Evolutionary conservation across 768 basidiomycete species (phyloP).

Genomic region (Mycena rebaudengoi): DNA sequence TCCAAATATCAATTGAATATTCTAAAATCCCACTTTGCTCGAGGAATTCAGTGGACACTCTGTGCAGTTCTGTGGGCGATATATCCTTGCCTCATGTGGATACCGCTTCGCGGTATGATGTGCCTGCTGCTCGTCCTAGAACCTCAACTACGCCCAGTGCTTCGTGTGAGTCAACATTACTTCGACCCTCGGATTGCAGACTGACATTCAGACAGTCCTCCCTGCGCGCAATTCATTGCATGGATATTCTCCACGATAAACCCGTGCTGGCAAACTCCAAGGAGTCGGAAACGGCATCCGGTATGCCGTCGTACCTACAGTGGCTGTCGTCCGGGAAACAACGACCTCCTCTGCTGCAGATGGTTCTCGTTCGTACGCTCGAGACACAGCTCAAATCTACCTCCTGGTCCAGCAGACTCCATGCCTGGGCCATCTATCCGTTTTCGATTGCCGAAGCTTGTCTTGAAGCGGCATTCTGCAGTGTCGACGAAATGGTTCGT

Average conservation of each 20-base stretch:
- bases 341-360: conserved; percentile 13
- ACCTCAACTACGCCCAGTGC: conserved; percentile 9
- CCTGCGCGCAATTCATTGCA: conserved; percentile 18
- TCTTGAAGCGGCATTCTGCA: not conserved
- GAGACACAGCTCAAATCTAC: conserved; percentile 14
- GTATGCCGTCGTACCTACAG: conserved; percentile 1
- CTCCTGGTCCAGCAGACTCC: not conserved
- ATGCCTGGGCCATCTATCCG: conserved; percentile 9
- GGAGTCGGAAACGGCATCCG: not conserved
- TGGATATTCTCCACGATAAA: conserved; percentile 22
- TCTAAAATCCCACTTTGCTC: conserved; percentile 11
- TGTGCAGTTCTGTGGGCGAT: conserved; percentile 11
- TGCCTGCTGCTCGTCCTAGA: conserved; percentile 18
- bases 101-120: conserved; percentile 23
- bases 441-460: conserved; percentile 4
- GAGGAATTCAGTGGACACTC: conserved; percentile 12
- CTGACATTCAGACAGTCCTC: not conserved
- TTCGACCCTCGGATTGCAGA: not conserved
- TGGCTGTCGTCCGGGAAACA: conserved; percentile 13
- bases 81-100: conserved; percentile 15
- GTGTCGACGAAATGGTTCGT: not conserved
- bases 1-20: conserved; percentile 13
- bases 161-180: conserved; percentile 2
- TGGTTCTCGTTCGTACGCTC: conserved; percentile 15
- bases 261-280: conserved; percentile 10